Conservation (phyloP, 257 asterid genomes). For the Solanum commersonii region DNA sequence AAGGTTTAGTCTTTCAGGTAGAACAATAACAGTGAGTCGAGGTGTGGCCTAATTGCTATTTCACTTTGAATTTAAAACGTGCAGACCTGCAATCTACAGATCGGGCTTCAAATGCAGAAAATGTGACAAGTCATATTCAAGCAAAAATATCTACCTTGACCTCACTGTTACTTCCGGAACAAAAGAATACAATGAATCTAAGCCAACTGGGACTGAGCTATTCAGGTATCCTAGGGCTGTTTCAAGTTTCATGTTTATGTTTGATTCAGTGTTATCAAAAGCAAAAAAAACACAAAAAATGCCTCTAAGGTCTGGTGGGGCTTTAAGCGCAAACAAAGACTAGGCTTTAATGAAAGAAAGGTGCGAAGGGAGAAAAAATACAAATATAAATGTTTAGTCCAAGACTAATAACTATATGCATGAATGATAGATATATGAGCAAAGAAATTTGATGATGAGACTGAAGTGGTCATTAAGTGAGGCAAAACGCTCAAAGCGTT, state of each 20-base stretch:
- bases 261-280: not conserved
- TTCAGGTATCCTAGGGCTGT: slow-evolving; percentile 46
- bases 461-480: not conserved
- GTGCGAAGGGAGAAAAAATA: not conserved
- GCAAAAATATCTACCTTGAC: slow-evolving; percentile 85
- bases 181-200: slow-evolving; percentile 69
- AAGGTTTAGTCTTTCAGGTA: slow-evolving; percentile 23
- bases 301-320: not conserved
- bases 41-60: not conserved
- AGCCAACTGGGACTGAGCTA: slow-evolving; percentile 79
- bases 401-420: not conserved
- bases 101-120: slow-evolving; percentile 79
- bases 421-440: not conserved
- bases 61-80: slow-evolving; percentile 6
- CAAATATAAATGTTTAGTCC: not conserved
- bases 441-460: not conserved
- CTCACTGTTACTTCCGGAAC: slow-evolving; percentile 85
- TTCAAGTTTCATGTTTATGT: not conserved
- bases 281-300: not conserved
- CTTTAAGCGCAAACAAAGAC: not conserved
- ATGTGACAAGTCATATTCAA: slow-evolving; percentile 80
- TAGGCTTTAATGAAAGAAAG: not conserved
- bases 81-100: slow-evolving; percentile 88
- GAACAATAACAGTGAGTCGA: not conserved
- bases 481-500: not conserved